phyloP scores from a whole-genome alignment of 2,329 filamentous ascomycete genomes.

The Botrytis fabae region DNA sequence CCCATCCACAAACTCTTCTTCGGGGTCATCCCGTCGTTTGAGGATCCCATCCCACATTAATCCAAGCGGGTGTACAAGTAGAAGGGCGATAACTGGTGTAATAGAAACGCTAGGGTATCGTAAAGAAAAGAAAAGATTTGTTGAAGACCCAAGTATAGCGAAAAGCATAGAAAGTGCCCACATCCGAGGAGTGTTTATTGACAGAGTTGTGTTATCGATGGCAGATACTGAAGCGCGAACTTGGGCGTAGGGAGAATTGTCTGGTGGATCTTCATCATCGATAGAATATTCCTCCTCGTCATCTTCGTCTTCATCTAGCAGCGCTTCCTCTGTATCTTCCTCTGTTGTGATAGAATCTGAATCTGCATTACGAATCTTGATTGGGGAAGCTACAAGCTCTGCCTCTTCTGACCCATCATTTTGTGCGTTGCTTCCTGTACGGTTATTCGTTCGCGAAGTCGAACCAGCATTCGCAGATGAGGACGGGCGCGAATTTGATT shows the following conservation, averaged over 20 bases:
- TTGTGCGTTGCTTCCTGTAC: conserved; percentile 16
- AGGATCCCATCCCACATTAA: conserved; percentile 74
- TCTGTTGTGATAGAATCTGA: conserved; percentile 36
- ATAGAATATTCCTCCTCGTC: conserved; percentile 43
- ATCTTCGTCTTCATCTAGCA: conserved; percentile 39
- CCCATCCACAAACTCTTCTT: conserved; percentile 59
- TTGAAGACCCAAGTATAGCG: conserved; percentile 76
- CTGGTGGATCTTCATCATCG: conserved; percentile 54
- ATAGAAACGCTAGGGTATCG: conserved; percentile 89
- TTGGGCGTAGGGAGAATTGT: conserved; percentile 75
- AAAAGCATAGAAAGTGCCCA: conserved; percentile 80
- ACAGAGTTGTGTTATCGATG: conserved; percentile 73
- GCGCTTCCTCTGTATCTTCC: conserved; percentile 41
- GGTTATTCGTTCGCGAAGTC: conserved; percentile 5
- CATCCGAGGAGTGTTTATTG: conserved; percentile 86
- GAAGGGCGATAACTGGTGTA: conserved; percentile 81
- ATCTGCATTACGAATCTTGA: conserved; percentile 25
- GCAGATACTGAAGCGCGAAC: conserved; percentile 78
- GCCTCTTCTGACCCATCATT: conserved; percentile 32
- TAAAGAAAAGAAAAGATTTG: conserved; percentile 85
- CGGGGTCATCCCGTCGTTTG: conserved; percentile 58
- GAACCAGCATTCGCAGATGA: conserved; percentile 20
- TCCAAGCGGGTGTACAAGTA: conserved; percentile 82
- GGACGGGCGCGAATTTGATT: conserved; percentile 25
- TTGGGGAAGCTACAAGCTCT: conserved; percentile 33